Base-by-base conservation (phyloP, 129 eudicot genomes). In the Dittrichia graveolens region DNA sequence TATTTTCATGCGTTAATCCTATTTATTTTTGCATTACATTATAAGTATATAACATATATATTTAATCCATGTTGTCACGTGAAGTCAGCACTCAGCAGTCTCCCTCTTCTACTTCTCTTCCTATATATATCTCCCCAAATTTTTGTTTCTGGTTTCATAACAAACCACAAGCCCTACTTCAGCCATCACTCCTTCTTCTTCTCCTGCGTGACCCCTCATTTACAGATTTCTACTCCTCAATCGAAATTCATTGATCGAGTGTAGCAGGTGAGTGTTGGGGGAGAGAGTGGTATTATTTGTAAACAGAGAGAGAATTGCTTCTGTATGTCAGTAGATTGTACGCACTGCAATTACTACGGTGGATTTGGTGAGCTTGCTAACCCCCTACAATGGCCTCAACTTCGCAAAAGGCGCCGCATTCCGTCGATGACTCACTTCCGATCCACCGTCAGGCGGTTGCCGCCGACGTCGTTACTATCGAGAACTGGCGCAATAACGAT, bases 301-400 rank as follows among this genome's bases (percentile, higher is more conserved):
- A 42, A 48, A 15, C 63, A 58, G 49, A 48, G 12, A 72, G 50
- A 76, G 64, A 66, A 83, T 44, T 82, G 89, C 87, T 84, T 65
- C 83, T 87, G 96, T 90, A 90, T 90, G 96, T 90, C 95, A 90
- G 80, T 83, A 60, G 81, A 85, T 79, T 81, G 84, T 76, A 63
- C 74, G 75, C 59, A 18, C 75, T 43, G 79, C 75, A 79, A 82
- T 49, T 79, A 55, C 76, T 90, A 83, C 83, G 85, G 90, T 87
- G 96, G 96, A 87, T 83, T 75, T 74, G 83, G 79, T 82, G 88
- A 84, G 84, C 84, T 90, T 73, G 90, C 87, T 49, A 90, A 90
- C 83, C 96, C 89, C 67, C 65, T 81, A 49, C 95, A 90, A 90
- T 90, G 97, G 96, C 95, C 97, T 14, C 95, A 90, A 55, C 82